Percentiles rank a stretch among this genome's conserved stretches.
These are phyloP conservation scores for Astraeus odoratus DNA, from an alignment of 768 basidiomycete genomes.

Conservation along the genomic window DNA sequence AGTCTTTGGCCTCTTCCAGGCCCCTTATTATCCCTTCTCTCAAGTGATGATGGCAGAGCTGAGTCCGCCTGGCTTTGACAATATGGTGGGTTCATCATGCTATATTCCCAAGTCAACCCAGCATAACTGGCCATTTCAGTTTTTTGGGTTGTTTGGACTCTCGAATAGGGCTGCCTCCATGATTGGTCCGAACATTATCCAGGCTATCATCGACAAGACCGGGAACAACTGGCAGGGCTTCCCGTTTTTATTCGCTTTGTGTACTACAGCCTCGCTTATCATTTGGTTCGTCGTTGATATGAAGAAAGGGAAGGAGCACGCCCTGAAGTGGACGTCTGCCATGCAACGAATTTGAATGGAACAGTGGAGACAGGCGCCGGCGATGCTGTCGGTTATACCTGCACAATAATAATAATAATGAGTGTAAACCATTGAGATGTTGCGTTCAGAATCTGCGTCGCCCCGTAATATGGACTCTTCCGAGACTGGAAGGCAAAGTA, in stretches of 20 bases:
- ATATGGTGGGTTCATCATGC: constrained; percentile 40
- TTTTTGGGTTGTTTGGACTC: constrained; percentile 82
- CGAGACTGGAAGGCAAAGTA: too few species aligned
- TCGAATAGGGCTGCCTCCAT: constrained; percentile 83
- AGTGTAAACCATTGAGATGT: too few species aligned
- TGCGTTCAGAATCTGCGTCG: too few species aligned
- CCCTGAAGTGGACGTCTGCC: constrained; percentile 45
- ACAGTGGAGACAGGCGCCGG: too few species aligned
- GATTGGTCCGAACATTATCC: constrained; percentile 81
- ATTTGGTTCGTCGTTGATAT: constrained; percentile 76
- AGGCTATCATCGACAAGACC: constrained; percentile 68
- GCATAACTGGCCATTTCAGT: constrained; percentile 36
- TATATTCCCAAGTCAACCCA: neutral
- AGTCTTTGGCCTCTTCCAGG: constrained; percentile 75
- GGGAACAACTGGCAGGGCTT: constrained; percentile 80
- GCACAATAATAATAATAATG: too few species aligned
- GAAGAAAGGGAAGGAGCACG: constrained; percentile 53
- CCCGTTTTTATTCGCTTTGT: constrained; percentile 74
- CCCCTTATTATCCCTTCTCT: constrained; percentile 81
- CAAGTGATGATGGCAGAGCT: constrained; percentile 89
- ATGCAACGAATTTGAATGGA: too few species aligned
- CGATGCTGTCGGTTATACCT: too few species aligned
- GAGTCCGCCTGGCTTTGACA: constrained; percentile 81
- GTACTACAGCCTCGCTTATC: constrained; percentile 53
- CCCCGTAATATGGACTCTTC: too few species aligned